Evolutionary conservation across 2,329 filamentous ascomycete species (phyloP), one percentile per base, ranked within the genome.

Genomic region (Aureobasidium musti): DNA sequence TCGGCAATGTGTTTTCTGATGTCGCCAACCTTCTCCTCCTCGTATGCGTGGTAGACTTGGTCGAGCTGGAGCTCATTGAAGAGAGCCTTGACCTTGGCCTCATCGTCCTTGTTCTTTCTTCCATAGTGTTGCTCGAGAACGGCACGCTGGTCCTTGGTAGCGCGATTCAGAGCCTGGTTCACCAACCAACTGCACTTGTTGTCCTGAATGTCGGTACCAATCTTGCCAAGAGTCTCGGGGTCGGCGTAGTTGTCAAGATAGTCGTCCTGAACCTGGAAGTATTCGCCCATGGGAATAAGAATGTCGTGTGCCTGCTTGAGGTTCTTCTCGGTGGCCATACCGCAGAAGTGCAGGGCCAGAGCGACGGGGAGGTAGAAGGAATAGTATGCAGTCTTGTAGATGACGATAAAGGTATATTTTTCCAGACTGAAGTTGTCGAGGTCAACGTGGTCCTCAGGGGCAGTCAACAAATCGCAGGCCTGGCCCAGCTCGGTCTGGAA

Each of bases 131-230:
- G 87, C 76, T 97, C 92, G 61, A 99, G 88, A 45, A 96, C 79
- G 80, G 90, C 85, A 76, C 92, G 88, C 85, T 99, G 95, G 78
- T 94, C 92, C 1, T 91, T 88, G 2, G 86, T 93, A 70, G 87
- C 90, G 69, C 89, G 85, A 77, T 88, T 85, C 68, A 99, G 84
- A 54, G 95, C 95, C 81, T 97, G 89, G 85, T 99, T 99, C 80
- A 99, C 86, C 68, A 99, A 83, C 95, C 95, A 99, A 49, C 91
- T 96, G 85, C 95, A 99, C 86, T 99, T 99, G 87, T 99, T 99
- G 82, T 99, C 95, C 84, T 93, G 89, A 79, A 99, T 99, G 76
- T 99, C 95, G 68, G 95, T 99, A 71, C 95, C 95, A 71, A 98
- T 97, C 87, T 99, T 99, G 79, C 95, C 95, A 77, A 99, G 95